Evolutionary conservation across 2,329 filamentous ascomycete genomes (phyloP), one percentile per base, ranked within the genome.

Genomic region (Colletotrichum shisoi): DNA sequence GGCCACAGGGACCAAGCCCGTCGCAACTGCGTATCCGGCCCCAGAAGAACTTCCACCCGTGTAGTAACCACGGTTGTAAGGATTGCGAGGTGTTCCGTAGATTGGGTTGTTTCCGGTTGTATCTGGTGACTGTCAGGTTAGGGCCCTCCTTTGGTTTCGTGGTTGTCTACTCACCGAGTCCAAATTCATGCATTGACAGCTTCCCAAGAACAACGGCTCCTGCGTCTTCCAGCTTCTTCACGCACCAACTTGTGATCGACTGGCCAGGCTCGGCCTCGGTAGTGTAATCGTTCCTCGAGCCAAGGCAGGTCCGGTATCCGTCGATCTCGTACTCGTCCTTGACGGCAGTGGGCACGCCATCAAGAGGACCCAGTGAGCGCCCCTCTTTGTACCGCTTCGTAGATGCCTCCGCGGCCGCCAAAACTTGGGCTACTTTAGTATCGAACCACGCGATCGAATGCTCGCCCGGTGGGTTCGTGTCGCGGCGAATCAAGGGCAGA

Each of bases 281-380:
- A 1, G 83, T 87, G 72, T 88, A 90, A 72, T 90, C 85, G 69
- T 87, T 80, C 40, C 80, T 81, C 11, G 86, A 87, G 8, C 89
- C 89, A 48, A 91, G 81, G 12, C 83, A 89, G 46, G 86, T 89
- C 49, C 83, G 82, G 75, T 94, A 93, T 1, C 91, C 91, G n/a
- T 87, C 85, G 27, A 94, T 78, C 74, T 93, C 88, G 57, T 91
- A 86, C 74, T 93, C 90, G 72, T 94, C 91, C 78, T 94, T 94
- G 57, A 93, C 84, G 0, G 86, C 89, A 5, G 92, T 85, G 0
- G 91, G 91, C 0, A 94, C 84, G 8, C 91, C 91, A 71, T 93
- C 91, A 0, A 94, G 79, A 0, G 86, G 82, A 0, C 89, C 85
- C 3, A 91, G 76, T 0, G 88, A 80, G 62, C 83, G 82, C 1